These are phyloP conservation scores for Oryza longistaminata DNA, from an alignment of 176 grass and related monocot genomes.

Conservation along the genomic window DNA sequence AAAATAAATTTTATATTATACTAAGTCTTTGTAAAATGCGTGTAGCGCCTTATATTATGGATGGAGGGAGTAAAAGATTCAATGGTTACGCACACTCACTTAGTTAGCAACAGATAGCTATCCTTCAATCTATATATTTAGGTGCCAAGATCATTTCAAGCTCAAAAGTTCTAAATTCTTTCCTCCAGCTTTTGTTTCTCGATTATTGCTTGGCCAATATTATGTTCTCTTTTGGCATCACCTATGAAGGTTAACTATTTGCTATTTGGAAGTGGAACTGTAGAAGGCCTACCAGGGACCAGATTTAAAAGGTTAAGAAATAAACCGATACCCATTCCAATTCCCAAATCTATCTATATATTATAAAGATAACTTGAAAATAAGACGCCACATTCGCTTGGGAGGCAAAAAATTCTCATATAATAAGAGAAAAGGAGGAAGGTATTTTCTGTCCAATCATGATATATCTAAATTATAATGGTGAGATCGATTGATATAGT, in stretches of 20 bases:
- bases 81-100: not conserved
- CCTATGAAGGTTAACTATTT: not conserved
- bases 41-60: no score
- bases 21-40: no score
- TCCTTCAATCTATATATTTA: not conserved
- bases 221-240: not conserved
- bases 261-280: not conserved
- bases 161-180: not conserved
- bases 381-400: no score
- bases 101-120: not conserved
- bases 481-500: no score
- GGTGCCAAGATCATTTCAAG: not conserved
- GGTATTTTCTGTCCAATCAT: no score
- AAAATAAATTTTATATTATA: no score
- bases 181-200: not conserved
- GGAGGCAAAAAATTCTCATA: no score
- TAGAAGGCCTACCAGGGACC: not conserved
- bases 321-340: not conserved
- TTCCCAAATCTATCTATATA: not conserved
- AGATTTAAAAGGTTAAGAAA: conserved; percentile 1
- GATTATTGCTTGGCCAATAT: not conserved
- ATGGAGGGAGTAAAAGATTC: not conserved
- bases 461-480: no score
- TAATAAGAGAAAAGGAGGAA: no score
- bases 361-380: no score